Evolutionary conservation across 139 green algal species (phyloP).

Genomic region (Chlamydomonas sp.): DNA sequence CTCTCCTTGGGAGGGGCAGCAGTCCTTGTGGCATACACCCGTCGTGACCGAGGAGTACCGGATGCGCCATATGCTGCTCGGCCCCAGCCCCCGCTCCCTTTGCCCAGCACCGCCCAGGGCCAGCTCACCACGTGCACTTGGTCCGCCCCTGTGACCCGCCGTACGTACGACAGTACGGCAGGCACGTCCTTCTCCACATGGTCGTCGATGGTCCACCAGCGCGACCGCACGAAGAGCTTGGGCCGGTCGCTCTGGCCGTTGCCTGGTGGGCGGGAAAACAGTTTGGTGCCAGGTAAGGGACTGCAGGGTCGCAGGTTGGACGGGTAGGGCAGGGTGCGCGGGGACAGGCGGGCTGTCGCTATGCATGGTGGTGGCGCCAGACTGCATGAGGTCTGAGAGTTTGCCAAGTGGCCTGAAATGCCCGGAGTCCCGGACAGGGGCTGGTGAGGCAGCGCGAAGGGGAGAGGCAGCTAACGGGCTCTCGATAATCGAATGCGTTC

Average conservation of each 20-base stretch:
- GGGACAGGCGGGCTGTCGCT: too few species aligned
- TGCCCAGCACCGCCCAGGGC: neutral
- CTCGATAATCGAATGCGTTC: neutral
- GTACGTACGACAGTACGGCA: conserved; percentile 48
- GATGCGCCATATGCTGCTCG: neutral
- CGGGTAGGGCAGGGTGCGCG: neutral
- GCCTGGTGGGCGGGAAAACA: conserved; percentile 28
- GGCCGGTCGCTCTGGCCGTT: conserved; percentile 64
- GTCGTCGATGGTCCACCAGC: conserved; percentile 59
- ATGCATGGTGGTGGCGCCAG: too few species aligned
- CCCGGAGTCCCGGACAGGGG: neutral
- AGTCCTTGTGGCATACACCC: too few species aligned
- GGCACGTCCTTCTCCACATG: conserved; percentile 54
- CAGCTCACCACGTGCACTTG: neutral
- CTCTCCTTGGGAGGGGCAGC: too few species aligned
- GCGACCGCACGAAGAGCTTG: conserved; percentile 12
- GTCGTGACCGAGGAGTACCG: too few species aligned
- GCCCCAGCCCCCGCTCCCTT: neutral
- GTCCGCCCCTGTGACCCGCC: neutral
- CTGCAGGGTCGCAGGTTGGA: neutral
- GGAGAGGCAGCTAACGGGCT: neutral
- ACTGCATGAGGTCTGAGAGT: neutral
- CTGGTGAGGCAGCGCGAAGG: neutral
- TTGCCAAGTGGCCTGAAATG: neutral
- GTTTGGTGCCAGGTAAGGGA: neutral